phyloP scores from a whole-genome alignment of 345 rosid species.

The Syzygium grande region DNA sequence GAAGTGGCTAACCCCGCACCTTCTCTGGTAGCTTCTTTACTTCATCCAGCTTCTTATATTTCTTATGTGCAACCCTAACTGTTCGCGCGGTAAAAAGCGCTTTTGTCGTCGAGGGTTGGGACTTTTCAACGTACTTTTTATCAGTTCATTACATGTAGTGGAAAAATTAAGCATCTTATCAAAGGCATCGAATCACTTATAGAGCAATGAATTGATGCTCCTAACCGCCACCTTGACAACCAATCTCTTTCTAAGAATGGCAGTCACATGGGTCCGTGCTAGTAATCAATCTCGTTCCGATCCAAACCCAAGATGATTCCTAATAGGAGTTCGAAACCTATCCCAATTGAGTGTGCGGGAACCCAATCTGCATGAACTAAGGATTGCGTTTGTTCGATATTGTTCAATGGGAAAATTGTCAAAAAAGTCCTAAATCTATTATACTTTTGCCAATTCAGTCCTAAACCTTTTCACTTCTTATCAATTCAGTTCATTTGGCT shows the following conservation, averaged over 20 bases:
- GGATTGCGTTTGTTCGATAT: no score
- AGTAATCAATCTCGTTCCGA: not conserved
- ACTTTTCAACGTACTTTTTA: rapidly evolving
- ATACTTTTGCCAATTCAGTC: no score
- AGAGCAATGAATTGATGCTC: not conserved
- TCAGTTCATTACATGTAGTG: not conserved
- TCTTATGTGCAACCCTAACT: not conserved
- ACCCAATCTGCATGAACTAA: no score
- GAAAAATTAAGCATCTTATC: not conserved
- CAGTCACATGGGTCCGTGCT: not conserved
- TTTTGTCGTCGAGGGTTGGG: not conserved
- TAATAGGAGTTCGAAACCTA: not conserved
- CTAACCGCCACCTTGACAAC: not conserved
- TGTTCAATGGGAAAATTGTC: no score
- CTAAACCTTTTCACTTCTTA: no score
- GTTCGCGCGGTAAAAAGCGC: not conserved
- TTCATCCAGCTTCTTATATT: not conserved
- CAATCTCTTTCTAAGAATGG: not conserved
- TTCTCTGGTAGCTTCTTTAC: no score
- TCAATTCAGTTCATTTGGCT: no score
- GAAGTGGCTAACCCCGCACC: no score
- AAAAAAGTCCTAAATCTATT: no score
- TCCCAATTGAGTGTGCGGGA: not conserved
- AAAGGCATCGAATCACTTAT: not conserved
- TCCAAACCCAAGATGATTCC: not conserved